Evolutionary conservation across 202 grass and related monocot species (phyloP).

Genomic region (Saccharum hybrid): DNA sequence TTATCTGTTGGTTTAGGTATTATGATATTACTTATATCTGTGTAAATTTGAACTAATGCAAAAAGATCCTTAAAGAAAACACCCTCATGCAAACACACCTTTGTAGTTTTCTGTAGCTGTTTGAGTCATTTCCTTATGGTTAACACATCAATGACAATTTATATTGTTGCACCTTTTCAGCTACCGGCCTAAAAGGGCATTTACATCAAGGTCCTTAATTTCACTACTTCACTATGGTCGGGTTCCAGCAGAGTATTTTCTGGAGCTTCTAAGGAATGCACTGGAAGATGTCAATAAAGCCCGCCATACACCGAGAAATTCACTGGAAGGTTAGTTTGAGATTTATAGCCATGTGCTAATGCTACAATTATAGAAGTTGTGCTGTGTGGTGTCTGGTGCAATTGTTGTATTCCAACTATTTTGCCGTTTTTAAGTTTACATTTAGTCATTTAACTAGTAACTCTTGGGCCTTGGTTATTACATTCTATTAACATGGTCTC

Average conservation of each 20-base stretch:
- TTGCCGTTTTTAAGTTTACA: background rate
- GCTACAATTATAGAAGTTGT: background rate
- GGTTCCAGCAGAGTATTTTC: conserved; percentile 74
- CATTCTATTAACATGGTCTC: background rate
- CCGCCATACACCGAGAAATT: conserved; percentile 36
- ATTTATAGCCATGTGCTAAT: background rate
- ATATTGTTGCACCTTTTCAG: conserved; percentile 40
- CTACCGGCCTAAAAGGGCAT: conserved; percentile 59
- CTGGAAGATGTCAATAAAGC: conserved; percentile 46
- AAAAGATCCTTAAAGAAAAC: conserved; percentile 11
- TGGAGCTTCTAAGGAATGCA: conserved; percentile 66
- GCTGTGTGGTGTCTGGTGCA: background rate
- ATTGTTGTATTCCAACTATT: background rate
- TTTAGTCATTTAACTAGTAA: conserved; percentile 7
- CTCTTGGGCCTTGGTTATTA: background rate
- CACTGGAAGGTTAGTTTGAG: conserved; percentile 52
- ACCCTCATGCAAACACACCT: background rate
- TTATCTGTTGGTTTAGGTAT: background rate
- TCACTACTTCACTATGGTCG: conserved; percentile 62
- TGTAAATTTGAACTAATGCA: background rate
- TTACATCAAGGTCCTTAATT: conserved; percentile 73
- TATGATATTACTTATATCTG: conserved; percentile 1
- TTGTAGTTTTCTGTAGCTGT: background rate
- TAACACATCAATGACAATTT: background rate
- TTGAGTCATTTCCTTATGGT: background rate